Evolutionary conservation across 768 basidiomycete genomes (phyloP).

Genomic region (Baorangia bicolor): DNA sequence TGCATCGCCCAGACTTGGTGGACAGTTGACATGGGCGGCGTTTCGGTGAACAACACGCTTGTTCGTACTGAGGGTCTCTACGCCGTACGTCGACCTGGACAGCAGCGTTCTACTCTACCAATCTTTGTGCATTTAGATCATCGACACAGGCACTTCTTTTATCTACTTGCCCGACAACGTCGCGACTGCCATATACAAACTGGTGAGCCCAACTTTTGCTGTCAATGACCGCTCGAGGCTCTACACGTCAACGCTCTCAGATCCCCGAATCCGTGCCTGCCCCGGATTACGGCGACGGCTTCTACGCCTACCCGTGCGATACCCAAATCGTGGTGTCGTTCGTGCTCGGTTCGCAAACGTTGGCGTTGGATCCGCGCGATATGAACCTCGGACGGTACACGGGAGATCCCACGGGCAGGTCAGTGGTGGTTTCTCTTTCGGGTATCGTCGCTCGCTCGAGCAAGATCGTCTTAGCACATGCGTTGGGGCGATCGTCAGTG

Average conservation of each 20-base stretch:
- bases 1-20: constrained; percentile 53
- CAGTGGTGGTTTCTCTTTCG: neutral
- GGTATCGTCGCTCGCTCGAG: neutral
- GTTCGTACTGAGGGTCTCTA: neutral
- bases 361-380: constrained; percentile 46
- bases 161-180: constrained; percentile 53
- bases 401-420: constrained; percentile 33
- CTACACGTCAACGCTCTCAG: constrained; percentile 27
- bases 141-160: constrained; percentile 68
- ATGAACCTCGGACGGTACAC: constrained; percentile 52
- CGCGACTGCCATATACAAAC: constrained; percentile 46
- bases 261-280: constrained; percentile 49
- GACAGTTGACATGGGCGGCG: constrained; percentile 49
- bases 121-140: constrained; percentile 39
- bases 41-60: constrained; percentile 35
- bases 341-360: constrained; percentile 41
- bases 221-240: neutral
- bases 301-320: constrained; percentile 57
- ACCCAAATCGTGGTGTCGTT: constrained; percentile 38
- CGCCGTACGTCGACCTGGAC: constrained; percentile 18
- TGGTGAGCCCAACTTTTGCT: constrained; percentile 28
- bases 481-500: constrained; percentile 52
- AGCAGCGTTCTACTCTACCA: neutral
- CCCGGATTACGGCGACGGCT: constrained; percentile 45
- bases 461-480: constrained; percentile 40